Conservation (phyloP, 2,329 filamentous ascomycete species). For the Alternaria sp. region DNA sequence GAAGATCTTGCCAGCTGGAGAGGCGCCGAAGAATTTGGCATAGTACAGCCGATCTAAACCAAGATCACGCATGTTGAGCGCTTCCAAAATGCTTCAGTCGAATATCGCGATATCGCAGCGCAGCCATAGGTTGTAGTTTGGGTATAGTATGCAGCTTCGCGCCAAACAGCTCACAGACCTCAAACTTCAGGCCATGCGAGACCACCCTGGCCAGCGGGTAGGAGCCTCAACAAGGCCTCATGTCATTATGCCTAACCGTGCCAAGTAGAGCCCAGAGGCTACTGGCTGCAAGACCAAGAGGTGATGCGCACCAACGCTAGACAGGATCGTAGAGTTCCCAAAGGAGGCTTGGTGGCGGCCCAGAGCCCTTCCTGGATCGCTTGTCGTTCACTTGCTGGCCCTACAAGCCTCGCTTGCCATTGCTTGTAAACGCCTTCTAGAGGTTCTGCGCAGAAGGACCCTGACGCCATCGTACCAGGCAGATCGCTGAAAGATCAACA, state of each 20-base stretch:
- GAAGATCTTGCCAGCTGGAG: neutral
- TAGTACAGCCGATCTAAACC: neutral
- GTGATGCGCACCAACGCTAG: constrained; percentile 14
- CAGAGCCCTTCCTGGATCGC: constrained; percentile 1
- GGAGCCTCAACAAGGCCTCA: constrained; percentile 24
- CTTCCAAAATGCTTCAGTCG: constrained; percentile 1
- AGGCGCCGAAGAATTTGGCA: neutral
- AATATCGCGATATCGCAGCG: constrained; percentile 1
- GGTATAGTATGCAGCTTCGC: neutral
- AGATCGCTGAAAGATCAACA: constrained; percentile 12
- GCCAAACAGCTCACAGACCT: constrained; percentile 12
- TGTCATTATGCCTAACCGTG: constrained; percentile 12
- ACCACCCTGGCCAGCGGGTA: constrained; percentile 13
- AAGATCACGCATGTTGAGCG: constrained; percentile 14
- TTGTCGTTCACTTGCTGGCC: constrained; percentile 2
- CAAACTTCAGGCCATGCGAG: constrained; percentile 17
- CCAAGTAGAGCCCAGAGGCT: constrained; percentile 16
- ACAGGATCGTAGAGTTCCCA: constrained; percentile 7
- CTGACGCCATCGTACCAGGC: constrained; percentile 1
- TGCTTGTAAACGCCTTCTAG: constrained; percentile 11
- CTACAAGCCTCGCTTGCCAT: constrained; percentile 8
- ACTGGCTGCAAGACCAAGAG: constrained; percentile 15
- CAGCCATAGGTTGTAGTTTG: neutral
- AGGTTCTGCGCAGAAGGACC: constrained; percentile 1
- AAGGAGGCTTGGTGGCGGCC: constrained; percentile 9